Percentiles rank a stretch among this genome's conserved stretches.
These are phyloP conservation scores for Aspergillus sp. DNA, from an alignment of 2,329 filamentous ascomycete genomes.

Conservation along the genomic window DNA sequence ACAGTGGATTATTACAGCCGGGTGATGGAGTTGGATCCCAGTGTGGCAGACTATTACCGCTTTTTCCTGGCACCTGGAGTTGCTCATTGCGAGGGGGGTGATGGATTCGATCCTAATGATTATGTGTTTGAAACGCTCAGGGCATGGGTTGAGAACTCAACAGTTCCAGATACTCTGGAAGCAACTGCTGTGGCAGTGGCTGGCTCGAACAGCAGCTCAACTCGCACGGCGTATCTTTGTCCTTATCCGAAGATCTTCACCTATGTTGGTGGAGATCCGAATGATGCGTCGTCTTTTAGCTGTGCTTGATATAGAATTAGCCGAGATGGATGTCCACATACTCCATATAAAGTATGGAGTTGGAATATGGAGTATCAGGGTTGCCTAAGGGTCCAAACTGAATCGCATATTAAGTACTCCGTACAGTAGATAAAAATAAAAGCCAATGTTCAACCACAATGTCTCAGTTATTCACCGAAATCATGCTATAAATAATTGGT, in stretches of 20 bases:
- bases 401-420: too few species aligned
- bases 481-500: too few species aligned
- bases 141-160: neutral
- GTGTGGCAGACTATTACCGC: conserved; percentile 38
- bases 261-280: neutral
- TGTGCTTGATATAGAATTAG: neutral
- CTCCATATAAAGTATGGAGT: too few species aligned
- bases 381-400: too few species aligned
- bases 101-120: conserved; percentile 20
- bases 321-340: too few species aligned
- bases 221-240: neutral
- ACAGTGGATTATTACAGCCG: conserved; percentile 41
- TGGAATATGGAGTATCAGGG: too few species aligned
- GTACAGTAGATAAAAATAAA: too few species aligned
- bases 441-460: too few species aligned
- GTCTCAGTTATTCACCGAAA: too few species aligned
- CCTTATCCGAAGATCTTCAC: neutral
- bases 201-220: neutral
- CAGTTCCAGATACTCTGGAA: neutral
- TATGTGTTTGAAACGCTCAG: neutral
- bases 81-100: conserved; percentile 37
- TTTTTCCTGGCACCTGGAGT: conserved; percentile 45
- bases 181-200: neutral
- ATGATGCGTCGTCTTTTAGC: neutral
- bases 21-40: conserved; percentile 30